These are phyloP conservation scores for Camelina sativa DNA, from an alignment of 345 rosid species.

Conservation along the genomic window DNA sequence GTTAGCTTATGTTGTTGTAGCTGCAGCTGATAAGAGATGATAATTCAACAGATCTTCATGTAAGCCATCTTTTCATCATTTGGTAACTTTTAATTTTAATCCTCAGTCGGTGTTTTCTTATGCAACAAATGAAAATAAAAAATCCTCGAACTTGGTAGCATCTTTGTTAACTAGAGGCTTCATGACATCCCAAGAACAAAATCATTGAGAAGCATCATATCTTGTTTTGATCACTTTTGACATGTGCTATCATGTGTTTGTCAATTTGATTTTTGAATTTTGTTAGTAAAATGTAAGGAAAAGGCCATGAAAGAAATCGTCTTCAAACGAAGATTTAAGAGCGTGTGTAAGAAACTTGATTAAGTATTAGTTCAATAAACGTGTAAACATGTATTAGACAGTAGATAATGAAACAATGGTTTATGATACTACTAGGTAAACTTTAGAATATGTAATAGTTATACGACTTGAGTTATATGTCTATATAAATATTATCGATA, in stretches of 20 bases:
- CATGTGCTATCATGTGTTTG: background rate
- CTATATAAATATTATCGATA: too few relatives aligned
- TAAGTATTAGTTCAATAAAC: too few relatives aligned
- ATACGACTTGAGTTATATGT: too few relatives aligned
- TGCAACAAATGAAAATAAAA: background rate
- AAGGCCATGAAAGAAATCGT: too few relatives aligned
- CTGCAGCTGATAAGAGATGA: constrained; percentile 26
- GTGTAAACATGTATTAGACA: too few relatives aligned
- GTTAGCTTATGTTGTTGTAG: constrained; percentile 24
- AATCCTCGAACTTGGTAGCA: background rate
- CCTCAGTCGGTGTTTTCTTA: constrained; percentile 7
- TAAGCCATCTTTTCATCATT: constrained; percentile 13
- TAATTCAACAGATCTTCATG: constrained; percentile 15
- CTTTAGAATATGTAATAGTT: too few relatives aligned
- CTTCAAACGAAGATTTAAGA: too few relatives aligned
- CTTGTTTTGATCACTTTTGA: background rate
- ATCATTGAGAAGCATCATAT: background rate
- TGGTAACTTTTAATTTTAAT: constrained; percentile 15
- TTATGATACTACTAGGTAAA: too few relatives aligned
- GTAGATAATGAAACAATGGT: too few relatives aligned
- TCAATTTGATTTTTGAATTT: background rate
- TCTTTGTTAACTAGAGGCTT: constrained; percentile 9
- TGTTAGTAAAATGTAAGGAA: too few relatives aligned
- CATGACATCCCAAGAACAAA: constrained; percentile 7
- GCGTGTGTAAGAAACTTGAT: too few relatives aligned